A percentile compares a stretch with the other conserved stretches of the same genome.
phyloP scores from a whole-genome alignment of 805 yeast genomes.

The Candida tibetensis region DNA sequence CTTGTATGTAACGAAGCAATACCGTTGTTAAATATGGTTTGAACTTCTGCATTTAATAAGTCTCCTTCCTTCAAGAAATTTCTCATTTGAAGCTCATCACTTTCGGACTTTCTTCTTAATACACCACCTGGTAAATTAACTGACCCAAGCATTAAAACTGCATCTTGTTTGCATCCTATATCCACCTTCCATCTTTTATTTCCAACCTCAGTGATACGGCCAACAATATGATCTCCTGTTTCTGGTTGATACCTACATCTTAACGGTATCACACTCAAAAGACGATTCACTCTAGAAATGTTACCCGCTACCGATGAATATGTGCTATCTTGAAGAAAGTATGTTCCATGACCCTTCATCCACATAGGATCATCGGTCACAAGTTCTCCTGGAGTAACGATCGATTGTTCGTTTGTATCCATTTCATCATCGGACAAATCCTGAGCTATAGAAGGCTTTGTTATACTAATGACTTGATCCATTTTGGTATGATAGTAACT shows the following conservation, averaged over 20 bases:
- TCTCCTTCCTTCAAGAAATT: constrained; percentile 93
- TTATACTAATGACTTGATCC: constrained; percentile 32
- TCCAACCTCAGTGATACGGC: constrained; percentile 91
- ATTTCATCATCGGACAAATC: constrained; percentile 39
- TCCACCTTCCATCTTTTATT: constrained; percentile 95
- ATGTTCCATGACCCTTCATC: constrained; percentile 99
- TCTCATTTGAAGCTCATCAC: constrained; percentile 96
- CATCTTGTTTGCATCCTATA: constrained; percentile 92
- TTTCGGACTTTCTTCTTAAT: constrained; percentile 86
- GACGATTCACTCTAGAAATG: constrained; percentile 78
- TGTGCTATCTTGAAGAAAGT: constrained; percentile 68
- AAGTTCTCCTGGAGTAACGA: constrained; percentile 94
- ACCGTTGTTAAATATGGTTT: constrained; percentile 83
- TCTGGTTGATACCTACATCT: constrained; percentile 89
- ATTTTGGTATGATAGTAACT: too few species aligned
- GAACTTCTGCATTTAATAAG: constrained; percentile 92
- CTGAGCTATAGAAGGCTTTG: constrained; percentile 33
- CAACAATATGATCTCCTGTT: constrained; percentile 94
- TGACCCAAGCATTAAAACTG: constrained; percentile 88
- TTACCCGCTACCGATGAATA: constrained; percentile 93
- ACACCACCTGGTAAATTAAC: constrained; percentile 98
- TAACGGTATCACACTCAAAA: constrained; percentile 81
- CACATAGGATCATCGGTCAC: constrained; percentile 94
- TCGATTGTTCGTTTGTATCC: constrained; percentile 14
- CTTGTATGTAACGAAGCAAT: constrained; percentile 93